Evolutionary conservation across 495 filamentous ascomycete genomes (phyloP), one percentile per base, ranked within the genome.

Genomic region (Achaetomiella virescens): DNA sequence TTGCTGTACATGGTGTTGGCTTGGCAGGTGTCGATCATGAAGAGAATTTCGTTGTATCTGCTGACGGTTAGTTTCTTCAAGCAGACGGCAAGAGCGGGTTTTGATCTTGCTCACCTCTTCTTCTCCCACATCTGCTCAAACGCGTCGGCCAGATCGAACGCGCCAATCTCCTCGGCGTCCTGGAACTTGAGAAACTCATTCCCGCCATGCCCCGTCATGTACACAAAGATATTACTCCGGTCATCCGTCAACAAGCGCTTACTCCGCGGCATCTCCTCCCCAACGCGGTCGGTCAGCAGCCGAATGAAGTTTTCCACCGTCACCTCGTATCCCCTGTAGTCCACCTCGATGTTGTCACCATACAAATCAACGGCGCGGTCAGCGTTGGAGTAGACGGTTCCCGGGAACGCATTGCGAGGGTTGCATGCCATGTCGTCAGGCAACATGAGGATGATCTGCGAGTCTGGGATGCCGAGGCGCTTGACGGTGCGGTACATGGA

Each of bases 91-190:
- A n/a, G n/a, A n/a, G n/a, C n/a, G n/a, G n/a, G n/a, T n/a, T n/a
- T n/a, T n/a, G n/a, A n/a, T n/a, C n/a, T 37, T 0, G 33, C 67
- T 53, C 79, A 91, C 73, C 93, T 81, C 75, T 91, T 91, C 84
- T 98, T 98, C 76, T 98, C 95, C 90, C 91, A 97, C 93, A 98
- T 98, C 80, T 98, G 93, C 71, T 92, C 92, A 70, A 98, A 97
- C 12, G 95, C 93, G 75, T 98, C 89, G 24, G 93, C 93, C 48
- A 98, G 73, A 76, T 98, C 93, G 72, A 92, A 97, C 0, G 90
- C 89, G 54, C 90, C 90, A 45, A 98, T 97, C 72, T 98, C 93
- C 74, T 98, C 93, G 24, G 90, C 87, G 59, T 98, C 93, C 67
- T 98, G 93, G 70, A 98, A 98, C 69, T 98, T 98, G 54, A 98